phyloP scores from a whole-genome alignment of 1,284 basidiomycete species.

The Mrakiaceae sp. region DNA sequence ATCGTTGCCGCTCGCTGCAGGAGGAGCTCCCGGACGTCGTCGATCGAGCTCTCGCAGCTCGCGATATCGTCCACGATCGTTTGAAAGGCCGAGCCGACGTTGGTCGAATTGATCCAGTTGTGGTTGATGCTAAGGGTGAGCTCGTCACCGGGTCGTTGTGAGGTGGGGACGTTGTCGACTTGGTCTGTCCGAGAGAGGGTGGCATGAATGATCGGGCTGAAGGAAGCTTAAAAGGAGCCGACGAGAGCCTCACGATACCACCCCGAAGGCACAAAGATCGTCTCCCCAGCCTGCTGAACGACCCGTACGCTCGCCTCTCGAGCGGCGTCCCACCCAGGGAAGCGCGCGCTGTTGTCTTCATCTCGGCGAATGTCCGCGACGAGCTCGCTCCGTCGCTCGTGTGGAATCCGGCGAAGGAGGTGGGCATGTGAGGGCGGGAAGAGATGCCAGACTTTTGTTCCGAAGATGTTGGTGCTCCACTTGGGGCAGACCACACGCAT shows the following conservation, averaged over 20 bases:
- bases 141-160: constrained; percentile 27
- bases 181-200: constrained; percentile 21
- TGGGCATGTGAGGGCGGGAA: constrained; percentile 37
- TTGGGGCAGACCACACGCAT: no score
- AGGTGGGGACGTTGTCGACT: constrained; percentile 32
- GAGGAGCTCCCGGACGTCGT: constrained; percentile 37
- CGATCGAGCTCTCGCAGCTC: constrained; percentile 36
- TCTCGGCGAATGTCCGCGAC: constrained; percentile 31
- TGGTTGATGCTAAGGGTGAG: constrained; percentile 41
- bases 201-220: no score
- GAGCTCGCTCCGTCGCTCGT: constrained; percentile 20
- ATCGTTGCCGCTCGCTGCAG: constrained; percentile 21
- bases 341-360: constrained; percentile 22
- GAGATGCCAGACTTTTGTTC: constrained; percentile 44
- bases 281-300: constrained; percentile 32
- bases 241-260: constrained; percentile 28
- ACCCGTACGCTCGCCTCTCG: constrained; percentile 25
- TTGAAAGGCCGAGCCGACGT: constrained; percentile 37
- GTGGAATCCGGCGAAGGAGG: constrained; percentile 23
- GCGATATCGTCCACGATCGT: constrained; percentile 34
- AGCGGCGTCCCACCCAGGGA: constrained; percentile 25
- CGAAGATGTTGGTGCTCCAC: constrained; percentile 46
- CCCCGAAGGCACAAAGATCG: constrained; percentile 38
- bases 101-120: constrained; percentile 43
- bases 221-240: no score